These are phyloP conservation scores for Paramyrothecium roridum DNA, from an alignment of 2,329 filamentous ascomycete species.

Conservation along the genomic window DNA sequence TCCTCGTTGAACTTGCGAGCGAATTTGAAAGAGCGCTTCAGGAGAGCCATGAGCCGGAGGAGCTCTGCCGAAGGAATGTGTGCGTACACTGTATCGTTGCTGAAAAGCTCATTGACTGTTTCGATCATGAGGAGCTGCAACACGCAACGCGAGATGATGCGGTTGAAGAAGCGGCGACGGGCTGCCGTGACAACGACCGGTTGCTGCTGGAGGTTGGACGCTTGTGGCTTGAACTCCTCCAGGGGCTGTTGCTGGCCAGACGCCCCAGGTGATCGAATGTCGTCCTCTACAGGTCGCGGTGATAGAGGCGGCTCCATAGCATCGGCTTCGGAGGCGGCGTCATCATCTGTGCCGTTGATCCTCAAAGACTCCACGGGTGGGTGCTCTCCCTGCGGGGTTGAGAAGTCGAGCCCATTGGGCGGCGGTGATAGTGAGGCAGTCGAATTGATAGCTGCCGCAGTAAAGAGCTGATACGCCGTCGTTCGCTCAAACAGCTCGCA, in stretches of 20 bases:
- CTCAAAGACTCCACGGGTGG: conserved; percentile 49
- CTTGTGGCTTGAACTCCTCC: conserved; percentile 79
- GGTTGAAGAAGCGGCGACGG: conserved; percentile 93
- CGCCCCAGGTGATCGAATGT: conserved; percentile 26
- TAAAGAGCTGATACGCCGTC: conserved; percentile 93
- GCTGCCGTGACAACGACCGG: conserved; percentile 91
- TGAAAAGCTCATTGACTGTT: conserved; percentile 97
- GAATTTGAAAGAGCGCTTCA: conserved; percentile 96
- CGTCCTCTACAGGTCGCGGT: conserved; percentile 29
- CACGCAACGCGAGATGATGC: conserved; percentile 98
- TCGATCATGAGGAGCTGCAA: conserved; percentile 98
- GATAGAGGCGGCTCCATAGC: conserved; percentile 22
- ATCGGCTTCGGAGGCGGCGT: conserved; percentile 27
- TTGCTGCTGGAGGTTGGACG: conserved; percentile 75
- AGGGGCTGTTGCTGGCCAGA: conserved; percentile 45
- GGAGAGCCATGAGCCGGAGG: conserved; percentile 83
- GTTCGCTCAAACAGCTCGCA: conserved; percentile 93
- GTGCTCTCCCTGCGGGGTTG: conserved; percentile 34
- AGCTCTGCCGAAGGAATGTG: conserved; percentile 90
- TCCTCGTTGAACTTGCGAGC: conserved; percentile 97
- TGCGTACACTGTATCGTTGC: conserved; percentile 90
- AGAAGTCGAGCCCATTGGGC: conserved; percentile 50
- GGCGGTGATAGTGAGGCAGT: conserved; percentile 49
- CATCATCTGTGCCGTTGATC: conserved; percentile 53
- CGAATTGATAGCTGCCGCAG: conserved; percentile 62